Base-by-base conservation (phyloP, 2,329 filamentous ascomycete genomes). In the Stagonosporopsis tanaceti region DNA sequence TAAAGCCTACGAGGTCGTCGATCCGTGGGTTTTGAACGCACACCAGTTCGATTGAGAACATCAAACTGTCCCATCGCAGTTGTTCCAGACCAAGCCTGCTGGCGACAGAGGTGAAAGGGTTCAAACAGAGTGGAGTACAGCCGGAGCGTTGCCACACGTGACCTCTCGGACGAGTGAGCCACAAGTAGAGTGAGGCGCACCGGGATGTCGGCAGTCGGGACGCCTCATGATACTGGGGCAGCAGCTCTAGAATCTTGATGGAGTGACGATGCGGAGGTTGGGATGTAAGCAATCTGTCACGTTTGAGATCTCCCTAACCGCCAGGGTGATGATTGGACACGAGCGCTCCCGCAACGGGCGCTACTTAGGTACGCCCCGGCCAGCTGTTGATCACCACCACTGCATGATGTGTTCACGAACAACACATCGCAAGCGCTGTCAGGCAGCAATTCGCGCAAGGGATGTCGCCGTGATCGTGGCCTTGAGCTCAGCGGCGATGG, bases 321-420 rank as follows among this genome's bases (percentile, higher is more conserved):
- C 63, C 47, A 34, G 37, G 25, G 46, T 42, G 32, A 58, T 70
- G 68, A 73, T 73, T 74, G 72, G 72, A 25, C 57, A 61, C 56
- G 51, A 64, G 63, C 59, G 37, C 51, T 8, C 50, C 38, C 50
- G 47, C 46, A 39, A 46, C 48, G 53, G 63, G 71, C 70, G 72
- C 72, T 68, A 32, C 27, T 6, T 11, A 28, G 27, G 6, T 28
- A 68, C 69, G 70, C 68, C 69, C 66, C 56, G 47, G 54, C 48
- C 54, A 57, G n/a, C 39, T 48, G 38, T 40, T 57, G 54, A 57
- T 57, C 54, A 30, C 38, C 39, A 47, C 54, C 44, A 25, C 41
- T 27, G 14, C 24, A 24, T 27, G 32, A 48, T 45, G 44, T 44
- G 44, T 53, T 48, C 48, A 45, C 50, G 38, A 53, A 53, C n/a